Evolutionary conservation across 169 alveolate genomes (phyloP).

Genomic region (Plasmodium yoelii): DNA sequence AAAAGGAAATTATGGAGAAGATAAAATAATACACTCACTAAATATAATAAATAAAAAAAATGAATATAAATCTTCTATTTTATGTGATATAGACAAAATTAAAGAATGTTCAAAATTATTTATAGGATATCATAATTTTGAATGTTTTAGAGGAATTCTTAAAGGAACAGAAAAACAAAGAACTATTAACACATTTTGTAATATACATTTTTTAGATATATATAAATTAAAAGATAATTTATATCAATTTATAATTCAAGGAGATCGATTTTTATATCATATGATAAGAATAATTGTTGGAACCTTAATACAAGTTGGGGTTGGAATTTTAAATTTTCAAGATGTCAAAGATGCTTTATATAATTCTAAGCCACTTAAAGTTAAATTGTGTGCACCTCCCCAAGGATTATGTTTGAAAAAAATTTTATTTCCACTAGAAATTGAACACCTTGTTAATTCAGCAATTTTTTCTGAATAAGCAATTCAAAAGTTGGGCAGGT

Average conservation of each 20-base stretch:
- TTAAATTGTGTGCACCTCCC: slow-evolving; percentile 65
- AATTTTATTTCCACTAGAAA: slow-evolving; percentile 7
- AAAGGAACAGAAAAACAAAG: slow-evolving; percentile 58
- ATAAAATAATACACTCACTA: slow-evolving; percentile 23
- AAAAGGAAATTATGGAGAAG: background rate
- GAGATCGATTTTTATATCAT: slow-evolving; percentile 83
- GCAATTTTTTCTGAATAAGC: slow-evolving; percentile 9
- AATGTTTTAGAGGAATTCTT: slow-evolving; percentile 47
- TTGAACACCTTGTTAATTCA: background rate
- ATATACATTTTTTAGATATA: slow-evolving; percentile 42
- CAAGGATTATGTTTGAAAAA: slow-evolving; percentile 64
- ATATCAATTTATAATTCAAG: slow-evolving; percentile 77
- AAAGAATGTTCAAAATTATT: slow-evolving; percentile 55
- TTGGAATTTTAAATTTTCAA: slow-evolving; percentile 14
- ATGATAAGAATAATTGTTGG: slow-evolving; percentile 85
- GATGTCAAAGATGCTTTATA: slow-evolving; percentile 53
- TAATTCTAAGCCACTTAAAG: slow-evolving; percentile 49
- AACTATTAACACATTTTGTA: slow-evolving; percentile 42
- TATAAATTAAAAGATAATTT: slow-evolving; percentile 44
- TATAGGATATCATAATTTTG: slow-evolving; percentile 53
- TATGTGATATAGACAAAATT: slow-evolving; percentile 52
- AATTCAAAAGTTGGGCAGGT: no score
- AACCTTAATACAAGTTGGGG: slow-evolving; percentile 80
- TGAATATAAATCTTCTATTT: slow-evolving; percentile 17
- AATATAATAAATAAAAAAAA: slow-evolving; percentile 23